A percentile compares a stretch with the other conserved stretches of the same genome.
Conservation (phyloP, 805 yeast genomes). For the Kuraishia cidri region DNA sequence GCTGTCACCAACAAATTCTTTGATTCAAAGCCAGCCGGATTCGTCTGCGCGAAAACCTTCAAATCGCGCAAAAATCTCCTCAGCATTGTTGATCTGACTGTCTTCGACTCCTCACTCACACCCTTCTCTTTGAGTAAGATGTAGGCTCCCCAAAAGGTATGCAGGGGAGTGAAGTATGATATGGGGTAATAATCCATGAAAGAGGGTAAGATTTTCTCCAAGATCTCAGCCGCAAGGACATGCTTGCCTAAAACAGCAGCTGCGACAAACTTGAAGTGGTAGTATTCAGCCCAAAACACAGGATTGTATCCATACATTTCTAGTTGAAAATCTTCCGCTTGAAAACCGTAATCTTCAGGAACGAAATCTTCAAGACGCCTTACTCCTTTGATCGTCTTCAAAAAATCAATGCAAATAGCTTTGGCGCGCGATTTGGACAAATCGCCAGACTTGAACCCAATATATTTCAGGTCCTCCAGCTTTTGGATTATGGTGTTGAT, state of each 20-base stretch:
- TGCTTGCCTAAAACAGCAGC: not conserved
- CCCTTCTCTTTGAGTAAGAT: conserved; percentile 9
- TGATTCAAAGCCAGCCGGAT: conserved; percentile 28
- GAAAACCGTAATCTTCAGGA: not conserved
- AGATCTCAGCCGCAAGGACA: not conserved
- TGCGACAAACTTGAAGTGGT: not conserved
- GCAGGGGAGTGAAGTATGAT: conserved; percentile 4
- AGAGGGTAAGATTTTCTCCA: too few relatives aligned
- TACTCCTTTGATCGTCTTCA: too few relatives aligned
- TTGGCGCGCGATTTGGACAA: too few relatives aligned
- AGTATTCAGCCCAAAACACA: not conserved
- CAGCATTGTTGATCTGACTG: conserved; percentile 9
- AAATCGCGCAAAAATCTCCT: conserved; percentile 13
- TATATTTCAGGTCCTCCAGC: conserved; percentile 3
- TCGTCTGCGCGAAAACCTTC: conserved; percentile 22
- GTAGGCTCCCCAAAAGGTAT: conserved; percentile 7
- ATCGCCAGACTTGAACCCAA: too few relatives aligned
- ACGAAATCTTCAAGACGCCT: conserved; percentile 1
- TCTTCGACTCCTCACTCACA: too few relatives aligned
- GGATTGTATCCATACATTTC: too few relatives aligned
- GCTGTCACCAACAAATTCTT: conserved; percentile 27
- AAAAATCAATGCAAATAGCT: too few relatives aligned
- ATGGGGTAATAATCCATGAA: not conserved
- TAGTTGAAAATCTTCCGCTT: too few relatives aligned
- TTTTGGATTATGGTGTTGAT: conserved; percentile 5